Evolutionary conservation across 1,139 yeast species (phyloP), one percentile per base, ranked within the genome.

Genomic region (Petasospora fabianii): DNA sequence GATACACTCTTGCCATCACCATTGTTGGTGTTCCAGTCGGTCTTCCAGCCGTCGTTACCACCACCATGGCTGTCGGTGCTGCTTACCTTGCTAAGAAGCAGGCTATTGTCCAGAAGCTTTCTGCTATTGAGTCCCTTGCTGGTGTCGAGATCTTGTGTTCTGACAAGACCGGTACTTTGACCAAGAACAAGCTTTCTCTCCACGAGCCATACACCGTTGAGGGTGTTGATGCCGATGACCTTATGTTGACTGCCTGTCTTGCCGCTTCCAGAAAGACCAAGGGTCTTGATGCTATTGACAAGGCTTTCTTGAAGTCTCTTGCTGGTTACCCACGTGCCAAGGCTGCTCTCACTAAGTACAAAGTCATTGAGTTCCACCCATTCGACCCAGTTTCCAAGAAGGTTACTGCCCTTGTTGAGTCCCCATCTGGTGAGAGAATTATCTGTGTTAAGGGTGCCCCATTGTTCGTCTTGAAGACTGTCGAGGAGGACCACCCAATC

Each of bases 21-120:
- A 88, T 90, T 73, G 85, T 92, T 62, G 98, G 98, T 85, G 98
- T 92, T 58, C 98, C 98, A 71, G 98, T 90, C 61, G 97, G 97
- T 84, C 81, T 90, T 66, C 97, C 97, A 69, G 97, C 96, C 68
- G 97, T 90, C 65, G 96, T 90, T 60, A 90, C 97, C 76, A 90
- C 97, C 62, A 90, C 97, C 68, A 87, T 90, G 95, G 97, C 97
- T 70, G 97, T 90, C 69, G 97, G 97, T 80, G 97, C 97, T 67
- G 97, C 97, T 65, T 88, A 88, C 86, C 79, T 90, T 65, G 97
- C 97, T 62, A 88, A 88, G 80, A 88, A 88, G 73, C 88, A 88
- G 75, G 97, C 97, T 60, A 90, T 90, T 77, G 97, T 90, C 59
- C 97, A 90, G 75, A 90, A 90, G 71, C 80, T 90, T 64, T 86